These are phyloP conservation scores for Fusarium aywerte DNA, from an alignment of 2,329 filamentous ascomycete species.

Conservation along the genomic window DNA sequence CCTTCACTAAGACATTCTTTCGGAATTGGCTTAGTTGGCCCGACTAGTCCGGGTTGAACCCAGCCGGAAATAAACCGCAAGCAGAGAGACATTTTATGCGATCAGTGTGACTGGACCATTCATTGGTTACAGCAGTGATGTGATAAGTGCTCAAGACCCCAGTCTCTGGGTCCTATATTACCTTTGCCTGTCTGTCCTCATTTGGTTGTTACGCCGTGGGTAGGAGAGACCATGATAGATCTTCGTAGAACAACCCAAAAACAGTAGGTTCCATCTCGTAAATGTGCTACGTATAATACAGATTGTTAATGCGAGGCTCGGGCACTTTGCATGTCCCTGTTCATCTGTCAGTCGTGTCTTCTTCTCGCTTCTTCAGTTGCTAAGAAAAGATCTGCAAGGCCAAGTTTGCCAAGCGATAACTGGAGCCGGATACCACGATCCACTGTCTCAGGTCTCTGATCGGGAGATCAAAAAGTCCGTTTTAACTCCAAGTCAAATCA, in stretches of 20 bases:
- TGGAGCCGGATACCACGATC: constrained; percentile 13
- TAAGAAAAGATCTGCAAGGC: constrained; percentile 17
- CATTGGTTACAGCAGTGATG: constrained; percentile 2
- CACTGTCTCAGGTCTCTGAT: constrained; percentile 45
- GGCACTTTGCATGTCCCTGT: background rate
- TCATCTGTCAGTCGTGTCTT: constrained; percentile 1
- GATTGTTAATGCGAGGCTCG: constrained; percentile 7
- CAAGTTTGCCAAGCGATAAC: constrained; percentile 18
- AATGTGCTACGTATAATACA: background rate
- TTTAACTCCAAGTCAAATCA: constrained; percentile 1
- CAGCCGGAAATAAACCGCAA: constrained; percentile 25
- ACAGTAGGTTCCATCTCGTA: constrained; percentile 30
- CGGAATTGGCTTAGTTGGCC: constrained; percentile 11
- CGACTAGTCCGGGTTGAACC: constrained; percentile 14
- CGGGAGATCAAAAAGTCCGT: constrained; percentile 24
- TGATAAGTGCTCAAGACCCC: constrained; percentile 19
- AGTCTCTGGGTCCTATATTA: constrained; percentile 16
- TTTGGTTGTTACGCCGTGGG: constrained; percentile 30
- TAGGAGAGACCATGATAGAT: constrained; percentile 34
- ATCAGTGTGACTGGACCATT: constrained; percentile 24
- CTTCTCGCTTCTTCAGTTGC: background rate
- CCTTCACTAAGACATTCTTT: background rate
- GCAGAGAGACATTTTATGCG: constrained; percentile 12
- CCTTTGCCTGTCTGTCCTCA: constrained; percentile 20
- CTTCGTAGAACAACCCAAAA: constrained; percentile 40